Evolutionary conservation across 352 stramenopile genomes (phyloP), one percentile per base, ranked within the genome.

Genomic region (Phytophthora constricta): DNA sequence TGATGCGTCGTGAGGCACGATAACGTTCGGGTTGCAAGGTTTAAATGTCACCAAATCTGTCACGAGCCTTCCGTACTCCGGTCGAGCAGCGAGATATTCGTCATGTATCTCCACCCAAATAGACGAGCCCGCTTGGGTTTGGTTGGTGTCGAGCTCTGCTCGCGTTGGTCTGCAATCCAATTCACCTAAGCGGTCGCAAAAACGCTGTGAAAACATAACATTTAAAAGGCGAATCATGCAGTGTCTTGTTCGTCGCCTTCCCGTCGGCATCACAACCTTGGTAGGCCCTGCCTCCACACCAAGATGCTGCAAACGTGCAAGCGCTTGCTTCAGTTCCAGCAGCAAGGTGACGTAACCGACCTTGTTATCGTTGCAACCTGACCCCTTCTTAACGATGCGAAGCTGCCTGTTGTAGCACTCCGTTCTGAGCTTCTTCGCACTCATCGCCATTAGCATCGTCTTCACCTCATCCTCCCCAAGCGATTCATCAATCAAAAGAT

Each of bases 181-280:
- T 25, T 61, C 27, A 4, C 11, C 5, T 37, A 37, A 37, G 5
- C 31, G 5, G 5, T 16, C 23, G 19, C 26, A 28, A 27, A 53
- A 53, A 61, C 3, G 0, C 2, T 5, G 33, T 10, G 3, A 54
- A 55, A 63, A 55, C 31, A 63, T 55, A 8, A 56, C 31, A 22
- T 56, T 63, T 3, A 63, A 10, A 3, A 55, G 45, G 0, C 56
- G 56, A 13, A 50, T 26, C 16, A 56, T 56, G 31, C 56, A 63
- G 4, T 63, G 45, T 2, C 56, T 28, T 0, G 5, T 61, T 1
- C 53, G 41, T 14, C 39, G 53, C 9, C 41, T 50, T 20, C 25
- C 22, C 13, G 5, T 14, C 1, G 3, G 31, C 31, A 37, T 11
- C 11, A 11, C 31, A 5, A 9, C 7, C 5, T 53, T 51, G 11